Conservation (phyloP, 495 filamentous ascomycete species). For the Neurospora cerealis region DNA sequence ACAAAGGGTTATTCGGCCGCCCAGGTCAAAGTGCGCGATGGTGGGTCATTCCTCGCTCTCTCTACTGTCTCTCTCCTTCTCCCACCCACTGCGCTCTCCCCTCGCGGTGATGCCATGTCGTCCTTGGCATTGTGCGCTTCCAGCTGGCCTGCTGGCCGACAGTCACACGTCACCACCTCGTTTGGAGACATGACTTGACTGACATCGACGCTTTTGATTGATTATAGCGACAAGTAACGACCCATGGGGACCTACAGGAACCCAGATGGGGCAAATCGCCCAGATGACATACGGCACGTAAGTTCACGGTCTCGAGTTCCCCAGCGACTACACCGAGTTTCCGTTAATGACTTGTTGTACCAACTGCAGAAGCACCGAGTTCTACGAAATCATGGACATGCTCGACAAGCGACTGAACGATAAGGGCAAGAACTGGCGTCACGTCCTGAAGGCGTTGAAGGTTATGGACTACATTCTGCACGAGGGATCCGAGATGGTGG, state of each 20-base stretch:
- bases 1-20: conserved; percentile 97
- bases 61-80: not conserved
- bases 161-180: not conserved
- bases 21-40: conserved; percentile 99
- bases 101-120: not conserved
- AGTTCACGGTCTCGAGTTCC: conserved; percentile 22
- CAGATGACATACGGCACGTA: conserved; percentile 96
- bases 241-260: conserved; percentile 96
- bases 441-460: conserved; percentile 95
- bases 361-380: conserved; percentile 70
- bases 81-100: not conserved
- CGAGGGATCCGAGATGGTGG: conserved; percentile 91
- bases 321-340: not conserved
- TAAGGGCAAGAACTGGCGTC: conserved; percentile 99
- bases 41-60: conserved; percentile 42
- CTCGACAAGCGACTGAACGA: conserved; percentile 97
- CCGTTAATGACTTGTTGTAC: not conserved
- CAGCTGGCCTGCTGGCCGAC: conserved; percentile 11
- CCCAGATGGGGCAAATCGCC: conserved; percentile 98
- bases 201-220: conserved; percentile 1
- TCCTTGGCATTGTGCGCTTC: not conserved
- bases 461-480: conserved; percentile 98
- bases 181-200: not conserved
- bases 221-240: conserved; percentile 90
- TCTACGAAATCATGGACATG: conserved; percentile 99